Base-by-base conservation (phyloP, 2,329 filamentous ascomycete genomes). In the Thelonectria blattea region DNA sequence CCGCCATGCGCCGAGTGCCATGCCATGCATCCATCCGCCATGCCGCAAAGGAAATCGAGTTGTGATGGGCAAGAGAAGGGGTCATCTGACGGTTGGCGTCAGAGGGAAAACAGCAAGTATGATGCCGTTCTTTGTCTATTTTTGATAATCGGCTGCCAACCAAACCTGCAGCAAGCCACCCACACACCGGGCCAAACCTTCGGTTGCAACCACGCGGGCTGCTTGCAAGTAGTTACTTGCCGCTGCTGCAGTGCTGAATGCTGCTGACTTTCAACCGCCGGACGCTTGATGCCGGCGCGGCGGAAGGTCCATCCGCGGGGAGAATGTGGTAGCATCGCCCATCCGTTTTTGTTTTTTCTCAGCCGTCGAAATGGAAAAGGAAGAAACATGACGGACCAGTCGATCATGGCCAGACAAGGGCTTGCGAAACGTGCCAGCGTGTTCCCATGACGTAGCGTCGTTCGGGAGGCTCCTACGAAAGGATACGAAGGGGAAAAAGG, bases 371-470 rank as follows among this genome's bases (percentile, higher is more conserved):
- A 6, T 4, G 5, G 22, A 24, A 24, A 24, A 6, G 6, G 22
- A 24, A 24, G 22, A n/a, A n/a, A 24, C 22, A 6, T 24, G 22
- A 24, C 22, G 7, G 37, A 17, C 56, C 59, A 58, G 61, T 53
- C 52, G 65, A 68, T 69, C 68, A 61, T 65, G 34, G 39, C 65
- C 54, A 46, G 47, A 53, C 57, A 61, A 52, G 61, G 58, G 27
- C 59, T 65, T 50, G 62, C 68, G 62, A 70, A 68, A 68, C 63
- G 62, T 52, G 63, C 62, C 57, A 60, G 56, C 57, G 56, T 52
- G 41, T 60, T 68, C 41, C 49, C 59, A 66, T 69, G 68, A 70
- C 68, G 65, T 64, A 65, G 64, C 63, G 63, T 58, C 43, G 30
- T n/a, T 34, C 8, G 14, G 17, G 27, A 15, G 15, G 12, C 18